Evolutionary conservation across 352 stramenopile species (phyloP).

Genomic region (Phytophthora tentaculata): DNA sequence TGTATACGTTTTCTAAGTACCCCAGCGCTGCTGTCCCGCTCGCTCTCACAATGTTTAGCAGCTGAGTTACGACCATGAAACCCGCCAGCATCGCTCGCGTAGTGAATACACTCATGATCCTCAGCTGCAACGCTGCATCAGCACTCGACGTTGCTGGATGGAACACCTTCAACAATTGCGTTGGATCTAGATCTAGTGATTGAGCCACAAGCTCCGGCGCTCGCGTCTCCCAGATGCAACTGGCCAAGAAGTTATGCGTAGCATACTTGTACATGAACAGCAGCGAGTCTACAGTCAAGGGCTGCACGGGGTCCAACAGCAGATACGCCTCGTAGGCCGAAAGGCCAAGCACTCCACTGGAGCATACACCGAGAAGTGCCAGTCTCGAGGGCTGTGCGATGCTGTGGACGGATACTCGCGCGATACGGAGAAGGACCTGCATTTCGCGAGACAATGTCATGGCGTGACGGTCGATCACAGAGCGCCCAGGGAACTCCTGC

Average conservation of each 20-base stretch:
- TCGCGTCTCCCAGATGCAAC: slow-evolving; percentile 68
- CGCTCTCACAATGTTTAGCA: slow-evolving; percentile 66
- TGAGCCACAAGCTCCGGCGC: slow-evolving; percentile 51
- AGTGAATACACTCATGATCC: slow-evolving; percentile 54
- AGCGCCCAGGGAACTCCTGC: slow-evolving; percentile 60
- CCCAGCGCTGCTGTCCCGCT: slow-evolving; percentile 50
- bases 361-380: slow-evolving; percentile 55
- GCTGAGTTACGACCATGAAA: slow-evolving; percentile 69
- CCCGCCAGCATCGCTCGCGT: slow-evolving; percentile 57
- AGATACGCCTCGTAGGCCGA: slow-evolving; percentile 58
- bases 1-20: slow-evolving; percentile 61
- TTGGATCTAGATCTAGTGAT: slow-evolving; percentile 46
- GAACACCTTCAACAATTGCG: slow-evolving; percentile 37
- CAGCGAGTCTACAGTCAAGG: slow-evolving; percentile 36
- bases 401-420: slow-evolving; percentile 42
- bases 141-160: slow-evolving; percentile 36
- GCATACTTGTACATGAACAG: slow-evolving; percentile 66
- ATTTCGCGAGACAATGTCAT: slow-evolving; percentile 44
- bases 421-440: slow-evolving; percentile 58
- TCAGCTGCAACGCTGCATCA: slow-evolving; percentile 48
- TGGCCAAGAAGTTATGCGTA: slow-evolving; percentile 67
- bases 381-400: slow-evolving; percentile 59
- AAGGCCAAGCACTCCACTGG: slow-evolving; percentile 48
- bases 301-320: slow-evolving; percentile 41
- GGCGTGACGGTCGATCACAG: slow-evolving; percentile 44